Conservation (phyloP, 305 asterid genomes). For the Coffea humblotiana region DNA sequence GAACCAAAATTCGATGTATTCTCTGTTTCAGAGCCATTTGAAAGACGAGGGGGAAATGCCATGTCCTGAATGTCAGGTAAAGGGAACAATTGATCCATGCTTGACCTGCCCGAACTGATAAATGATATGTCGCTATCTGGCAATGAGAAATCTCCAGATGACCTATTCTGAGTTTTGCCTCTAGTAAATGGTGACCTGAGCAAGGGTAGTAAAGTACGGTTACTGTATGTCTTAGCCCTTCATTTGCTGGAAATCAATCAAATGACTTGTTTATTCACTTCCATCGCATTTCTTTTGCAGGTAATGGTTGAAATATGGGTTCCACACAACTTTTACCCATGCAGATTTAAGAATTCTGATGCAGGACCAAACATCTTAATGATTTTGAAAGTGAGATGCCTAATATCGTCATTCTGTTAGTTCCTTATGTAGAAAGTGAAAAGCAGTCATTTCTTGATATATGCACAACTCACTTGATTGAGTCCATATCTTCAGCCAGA, state of each 20-base stretch:
- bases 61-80: slow-evolving; percentile 44
- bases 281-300: neutral
- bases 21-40: slow-evolving; percentile 67
- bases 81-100: slow-evolving; percentile 41
- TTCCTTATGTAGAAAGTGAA: slow-evolving; percentile 8
- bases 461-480: slow-evolving; percentile 52
- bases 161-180: slow-evolving; percentile 46
- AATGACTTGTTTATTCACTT: neutral
- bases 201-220: slow-evolving; percentile 10
- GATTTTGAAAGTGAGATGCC: neutral
- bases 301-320: neutral
- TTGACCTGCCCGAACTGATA: slow-evolving; percentile 65
- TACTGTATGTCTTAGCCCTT: neutral
- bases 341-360: neutral
- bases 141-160: slow-evolving; percentile 57
- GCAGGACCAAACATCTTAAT: neutral
- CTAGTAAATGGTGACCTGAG: slow-evolving; percentile 84
- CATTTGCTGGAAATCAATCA: neutral
- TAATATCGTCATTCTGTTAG: neutral
- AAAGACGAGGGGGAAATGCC: slow-evolving; percentile 49
- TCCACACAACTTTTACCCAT: neutral
- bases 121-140: slow-evolving; percentile 78
- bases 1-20: slow-evolving; percentile 64
- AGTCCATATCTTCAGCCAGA: slow-evolving; percentile 52
- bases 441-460: neutral